Evolutionary conservation across 306 rosid genomes (phyloP).

Genomic region (Lathyrus tuberosus): DNA sequence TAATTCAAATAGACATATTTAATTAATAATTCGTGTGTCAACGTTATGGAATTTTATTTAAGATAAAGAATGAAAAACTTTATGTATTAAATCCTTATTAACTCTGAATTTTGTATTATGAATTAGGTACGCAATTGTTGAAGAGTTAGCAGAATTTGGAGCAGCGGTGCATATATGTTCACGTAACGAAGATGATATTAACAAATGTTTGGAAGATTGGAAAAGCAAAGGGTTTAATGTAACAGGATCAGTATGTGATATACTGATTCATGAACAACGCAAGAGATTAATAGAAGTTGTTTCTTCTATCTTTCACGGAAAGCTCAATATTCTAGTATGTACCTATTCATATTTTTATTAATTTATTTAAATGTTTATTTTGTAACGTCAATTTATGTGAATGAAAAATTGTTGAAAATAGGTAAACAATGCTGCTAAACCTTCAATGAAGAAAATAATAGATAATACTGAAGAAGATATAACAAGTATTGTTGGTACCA

Average conservation of each 20-base stretch:
- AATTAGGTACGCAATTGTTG: too few relatives aligned
- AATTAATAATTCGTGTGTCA: too few relatives aligned
- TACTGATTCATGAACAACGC: constrained; percentile 39
- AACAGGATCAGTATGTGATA: constrained; percentile 40
- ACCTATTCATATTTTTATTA: not conserved
- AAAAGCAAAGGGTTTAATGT: constrained; percentile 41
- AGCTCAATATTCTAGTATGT: constrained; percentile 43
- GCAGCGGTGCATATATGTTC: constrained; percentile 46
- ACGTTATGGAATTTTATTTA: too few relatives aligned
- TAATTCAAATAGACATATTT: too few relatives aligned
- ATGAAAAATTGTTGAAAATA: not conserved
- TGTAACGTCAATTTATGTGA: too few relatives aligned
- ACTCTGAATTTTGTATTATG: too few relatives aligned
- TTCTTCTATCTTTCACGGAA: constrained; percentile 31
- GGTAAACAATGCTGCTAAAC: constrained; percentile 48
- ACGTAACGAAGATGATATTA: constrained; percentile 39
- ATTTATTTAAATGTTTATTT: not conserved
- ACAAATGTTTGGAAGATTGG: constrained; percentile 40
- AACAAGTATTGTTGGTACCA: constrained; percentile 26
- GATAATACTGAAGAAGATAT: constrained; percentile 39
- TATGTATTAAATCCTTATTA: too few relatives aligned
- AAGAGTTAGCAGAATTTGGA: too few relatives aligned
- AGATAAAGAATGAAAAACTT: too few relatives aligned
- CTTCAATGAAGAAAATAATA: not conserved
- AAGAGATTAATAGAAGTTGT: constrained; percentile 35